Evolutionary conservation across 2,329 filamentous ascomycete genomes (phyloP).

Genomic region (Drechslerella dactyloides): DNA sequence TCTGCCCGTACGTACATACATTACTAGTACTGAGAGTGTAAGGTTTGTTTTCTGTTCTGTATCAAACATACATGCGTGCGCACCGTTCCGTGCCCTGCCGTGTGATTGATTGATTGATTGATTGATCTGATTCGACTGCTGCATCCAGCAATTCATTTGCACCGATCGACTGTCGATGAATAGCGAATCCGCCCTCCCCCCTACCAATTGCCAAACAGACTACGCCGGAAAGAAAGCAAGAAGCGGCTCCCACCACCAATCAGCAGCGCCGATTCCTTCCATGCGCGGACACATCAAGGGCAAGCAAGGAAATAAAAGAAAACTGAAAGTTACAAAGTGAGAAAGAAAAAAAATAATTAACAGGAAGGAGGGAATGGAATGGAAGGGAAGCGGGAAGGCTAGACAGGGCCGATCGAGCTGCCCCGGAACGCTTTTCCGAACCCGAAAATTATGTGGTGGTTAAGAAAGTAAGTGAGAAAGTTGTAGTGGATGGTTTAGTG

Average conservation of each 20-base stretch:
- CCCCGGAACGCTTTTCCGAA: not conserved
- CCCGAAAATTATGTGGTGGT: not conserved
- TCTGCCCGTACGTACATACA: too few species aligned
- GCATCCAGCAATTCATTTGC: constrained; percentile 41
- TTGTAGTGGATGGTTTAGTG: not conserved
- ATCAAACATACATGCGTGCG: too few species aligned
- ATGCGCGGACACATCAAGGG: not conserved
- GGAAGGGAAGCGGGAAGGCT: not conserved
- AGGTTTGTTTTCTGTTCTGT: too few species aligned
- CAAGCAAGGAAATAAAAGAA: too few species aligned
- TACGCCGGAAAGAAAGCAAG: too few species aligned
- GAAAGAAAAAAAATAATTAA: not conserved
- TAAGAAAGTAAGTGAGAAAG: not conserved
- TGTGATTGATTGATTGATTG: too few species aligned
- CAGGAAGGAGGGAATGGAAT: not conserved
- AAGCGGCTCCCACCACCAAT: not conserved
- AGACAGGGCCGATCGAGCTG: not conserved
- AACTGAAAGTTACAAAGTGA: not conserved
- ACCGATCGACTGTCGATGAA: constrained; percentile 39
- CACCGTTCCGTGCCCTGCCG: too few species aligned
- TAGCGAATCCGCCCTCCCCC: not conserved
- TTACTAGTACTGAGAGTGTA: too few species aligned
- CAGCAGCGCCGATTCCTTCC: not conserved
- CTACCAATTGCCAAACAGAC: not conserved
- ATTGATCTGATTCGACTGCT: constrained; percentile 25